phyloP scores from a whole-genome alignment of 2,329 filamentous ascomycete genomes.

The Colletotrichum camelliae region DNA sequence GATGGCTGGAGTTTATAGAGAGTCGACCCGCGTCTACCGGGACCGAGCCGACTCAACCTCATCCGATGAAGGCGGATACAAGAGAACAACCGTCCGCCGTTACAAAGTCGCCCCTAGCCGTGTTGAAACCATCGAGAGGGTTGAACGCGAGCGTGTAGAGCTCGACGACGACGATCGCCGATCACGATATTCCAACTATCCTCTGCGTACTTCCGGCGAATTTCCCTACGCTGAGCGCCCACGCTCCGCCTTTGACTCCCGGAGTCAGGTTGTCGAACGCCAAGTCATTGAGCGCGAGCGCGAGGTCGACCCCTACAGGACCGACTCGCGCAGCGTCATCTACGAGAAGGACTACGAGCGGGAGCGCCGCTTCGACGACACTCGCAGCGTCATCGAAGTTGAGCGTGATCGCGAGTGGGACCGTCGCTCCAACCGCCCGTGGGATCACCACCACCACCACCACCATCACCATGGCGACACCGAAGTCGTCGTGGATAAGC shows the following conservation, averaged over 20 bases:
- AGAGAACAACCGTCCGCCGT: constrained; percentile 54
- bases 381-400: constrained; percentile 42
- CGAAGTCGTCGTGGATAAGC: constrained; percentile 48
- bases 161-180: constrained; percentile 53
- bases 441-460: constrained; percentile 30
- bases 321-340: constrained; percentile 30
- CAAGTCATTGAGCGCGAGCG: constrained; percentile 24
- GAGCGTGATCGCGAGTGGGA: constrained; percentile 38
- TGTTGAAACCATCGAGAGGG: constrained; percentile 46
- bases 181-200: constrained; percentile 44
- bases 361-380: constrained; percentile 23
- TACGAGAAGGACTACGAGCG: constrained; percentile 37
- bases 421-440: constrained; percentile 33
- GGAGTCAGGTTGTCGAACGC: constrained; percentile 28
- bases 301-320: constrained; percentile 28
- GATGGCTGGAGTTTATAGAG: constrained; percentile 33
- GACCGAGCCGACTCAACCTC: constrained; percentile 34
- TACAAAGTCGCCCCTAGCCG: constrained; percentile 55
- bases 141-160: constrained; percentile 43
- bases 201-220: constrained; percentile 44
- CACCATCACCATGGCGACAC: constrained; percentile 35
- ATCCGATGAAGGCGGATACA: constrained; percentile 51
- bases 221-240: constrained; percentile 51
- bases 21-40: constrained; percentile 35
- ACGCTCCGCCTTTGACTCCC: constrained; percentile 54